These are phyloP conservation scores for Prunus dulcis DNA, from an alignment of 306 rosid species.

Conservation along the genomic window DNA sequence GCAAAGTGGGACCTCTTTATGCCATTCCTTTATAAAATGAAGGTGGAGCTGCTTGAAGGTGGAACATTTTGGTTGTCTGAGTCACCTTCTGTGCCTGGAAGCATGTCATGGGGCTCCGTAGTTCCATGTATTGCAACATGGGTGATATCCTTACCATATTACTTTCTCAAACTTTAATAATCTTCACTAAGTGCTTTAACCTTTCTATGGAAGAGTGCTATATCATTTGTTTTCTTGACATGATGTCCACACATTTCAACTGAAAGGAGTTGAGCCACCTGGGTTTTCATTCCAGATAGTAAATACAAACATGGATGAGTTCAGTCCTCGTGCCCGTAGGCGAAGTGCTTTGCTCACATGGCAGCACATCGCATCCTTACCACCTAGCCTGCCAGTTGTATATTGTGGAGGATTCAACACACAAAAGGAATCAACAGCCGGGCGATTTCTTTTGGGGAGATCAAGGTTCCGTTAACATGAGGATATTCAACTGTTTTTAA, in stretches of 20 bases:
- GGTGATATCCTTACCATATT: constrained; percentile 81
- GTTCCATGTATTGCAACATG: constrained; percentile 94
- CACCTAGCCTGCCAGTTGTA: constrained; percentile 90
- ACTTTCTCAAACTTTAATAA: constrained; percentile 19
- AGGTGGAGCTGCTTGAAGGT: constrained; percentile 95
- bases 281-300: constrained; percentile 96
- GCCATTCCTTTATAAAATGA: constrained; percentile 24
- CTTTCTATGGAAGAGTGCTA: constrained; percentile 16
- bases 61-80: constrained; percentile 99
- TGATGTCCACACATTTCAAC: constrained; percentile 98
- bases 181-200: constrained; percentile 6
- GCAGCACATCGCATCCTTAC: constrained; percentile 99
- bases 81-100: constrained; percentile 97
- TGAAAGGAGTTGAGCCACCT: constrained; percentile 95
- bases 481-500: constrained; percentile 6
- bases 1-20: background rate
- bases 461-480: constrained; percentile 55
- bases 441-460: constrained; percentile 96
- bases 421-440: constrained; percentile 94
- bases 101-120: constrained; percentile 92
- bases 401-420: constrained; percentile 98
- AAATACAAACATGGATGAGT: constrained; percentile 84
- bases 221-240: constrained; percentile 67
- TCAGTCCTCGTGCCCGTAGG: constrained; percentile 87
- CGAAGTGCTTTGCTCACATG: constrained; percentile 97